Base-by-base conservation (phyloP, 2,329 filamentous ascomycete genomes). In the Acarospora socialis region DNA sequence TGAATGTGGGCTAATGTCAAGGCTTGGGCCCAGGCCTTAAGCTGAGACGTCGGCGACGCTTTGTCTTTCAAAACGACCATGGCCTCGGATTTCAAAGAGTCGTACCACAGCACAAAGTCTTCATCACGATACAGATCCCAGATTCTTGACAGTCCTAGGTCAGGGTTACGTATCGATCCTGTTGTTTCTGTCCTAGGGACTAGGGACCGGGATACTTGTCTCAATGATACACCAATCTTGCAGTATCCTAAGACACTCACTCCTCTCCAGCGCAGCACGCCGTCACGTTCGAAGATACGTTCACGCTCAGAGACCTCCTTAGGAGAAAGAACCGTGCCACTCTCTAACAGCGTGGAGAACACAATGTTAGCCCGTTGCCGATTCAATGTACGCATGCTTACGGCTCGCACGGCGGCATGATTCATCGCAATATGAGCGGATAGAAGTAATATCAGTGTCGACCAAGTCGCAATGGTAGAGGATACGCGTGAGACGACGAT, bases 381-480 rank as follows among this genome's bases (percentile, higher is more conserved):
- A 56, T 93, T 95, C 21, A 95, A 63, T 5, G 73, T 81, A 22
- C 70, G 70, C 76, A 95, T 82, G 50, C 73, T 75, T 10, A 98
- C 86, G 29, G 79, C 68, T 39, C 77, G 68, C 4, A 98, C 87
- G 24, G 84, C 90, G 20, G 73, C 66, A 53, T 92, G 87, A 54
- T 95, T 95, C 45, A 80, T 84, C 49, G 66, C 70, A 5, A 95
- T 66, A 54, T 95, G 90, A 5, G 81, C 60, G 8, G 71, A 61
- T 10, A 94, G 68, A 13, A 95, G 68, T 3, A 71, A 40, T 1
- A 86, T 56, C 57, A 93, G 73, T 35, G 77, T 64, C 28, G 60
- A 61, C 71, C 83, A 86, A 21, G 90, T 92, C 7, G 76, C 72
- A 9, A 63, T 53, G 34, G 75, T 73, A 29, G 76, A 73, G 31